Evolutionary conservation across 352 stramenopile species (phyloP).

Genomic region (Pythium utonaiense): DNA sequence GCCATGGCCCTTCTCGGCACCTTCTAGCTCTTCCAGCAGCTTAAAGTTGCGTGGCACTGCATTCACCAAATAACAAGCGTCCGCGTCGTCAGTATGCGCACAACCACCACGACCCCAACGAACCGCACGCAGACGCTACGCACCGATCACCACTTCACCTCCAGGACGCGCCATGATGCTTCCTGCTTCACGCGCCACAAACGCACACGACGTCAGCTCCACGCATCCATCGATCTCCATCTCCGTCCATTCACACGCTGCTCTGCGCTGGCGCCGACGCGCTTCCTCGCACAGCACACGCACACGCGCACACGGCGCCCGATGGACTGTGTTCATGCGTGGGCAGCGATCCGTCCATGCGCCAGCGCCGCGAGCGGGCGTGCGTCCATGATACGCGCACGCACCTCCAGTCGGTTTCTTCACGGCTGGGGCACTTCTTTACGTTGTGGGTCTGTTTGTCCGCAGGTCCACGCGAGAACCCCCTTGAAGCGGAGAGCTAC

Average conservation of each 20-base stretch:
- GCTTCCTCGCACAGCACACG: background rate
- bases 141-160: slow-evolving; percentile 78
- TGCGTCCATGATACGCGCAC: background rate
- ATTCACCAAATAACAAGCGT: background rate
- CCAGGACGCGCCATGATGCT: slow-evolving; percentile 67
- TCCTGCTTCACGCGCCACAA: background rate
- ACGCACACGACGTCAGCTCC: background rate
- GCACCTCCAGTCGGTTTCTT: slow-evolving; percentile 1
- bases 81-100: background rate
- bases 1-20: slow-evolving; percentile 89
- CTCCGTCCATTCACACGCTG: background rate
- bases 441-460: background rate
- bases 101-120: background rate
- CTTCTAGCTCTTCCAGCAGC: slow-evolving; percentile 92
- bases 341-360: background rate
- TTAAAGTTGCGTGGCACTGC: slow-evolving; percentile 93
- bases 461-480: slow-evolving; percentile 13
- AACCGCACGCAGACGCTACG: slow-evolving; percentile 4
- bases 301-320: background rate
- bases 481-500: slow-evolving; percentile 22
- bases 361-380: background rate
- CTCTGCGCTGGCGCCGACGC: background rate
- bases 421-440: background rate
- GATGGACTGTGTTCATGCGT: background rate
- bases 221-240: background rate